A percentile compares a stretch with the other conserved stretches of the same genome.
These are phyloP conservation scores for Pyrenochaeta sp. DNA, from an alignment of 2,329 filamentous ascomycete genomes.

Conservation along the genomic window DNA sequence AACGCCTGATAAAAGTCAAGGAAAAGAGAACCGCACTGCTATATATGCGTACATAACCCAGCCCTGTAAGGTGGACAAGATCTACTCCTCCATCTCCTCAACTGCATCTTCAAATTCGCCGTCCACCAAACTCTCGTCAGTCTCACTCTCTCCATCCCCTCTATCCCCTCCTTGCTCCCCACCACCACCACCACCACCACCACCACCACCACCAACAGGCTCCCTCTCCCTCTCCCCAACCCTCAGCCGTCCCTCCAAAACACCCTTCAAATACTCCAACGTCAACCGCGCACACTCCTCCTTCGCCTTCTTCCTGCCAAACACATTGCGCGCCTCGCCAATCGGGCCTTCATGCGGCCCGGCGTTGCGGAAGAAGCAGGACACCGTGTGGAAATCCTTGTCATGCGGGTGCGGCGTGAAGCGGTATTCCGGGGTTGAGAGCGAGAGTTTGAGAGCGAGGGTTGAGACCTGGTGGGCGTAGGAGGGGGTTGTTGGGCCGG, in stretches of 20 bases:
- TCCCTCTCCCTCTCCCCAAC: slow-evolving; percentile 19
- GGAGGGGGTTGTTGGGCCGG: not conserved
- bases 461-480: slow-evolving; percentile 27
- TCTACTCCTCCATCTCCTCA: slow-evolving; percentile 9
- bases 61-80: not conserved
- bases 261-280: slow-evolving; percentile 49
- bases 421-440: slow-evolving; percentile 28
- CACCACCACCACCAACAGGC: slow-evolving; percentile 8
- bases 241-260: slow-evolving; percentile 35
- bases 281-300: slow-evolving; percentile 58
- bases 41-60: too few relatives aligned
- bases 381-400: slow-evolving; percentile 45
- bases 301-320: slow-evolving; percentile 60
- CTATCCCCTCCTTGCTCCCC: slow-evolving; percentile 4
- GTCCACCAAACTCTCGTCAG: not conserved
- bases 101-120: slow-evolving; percentile 25
- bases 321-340: slow-evolving; percentile 54
- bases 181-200: not conserved
- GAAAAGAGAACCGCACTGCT: too few relatives aligned
- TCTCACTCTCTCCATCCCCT: slow-evolving; percentile 8
- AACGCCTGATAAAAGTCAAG: too few relatives aligned
- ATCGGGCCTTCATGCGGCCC: slow-evolving; percentile 42
- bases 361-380: slow-evolving; percentile 44
- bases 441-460: slow-evolving; percentile 3
- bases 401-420: slow-evolving; percentile 13